A percentile compares a stretch with the other conserved stretches of the same genome.
These are phyloP conservation scores for Peronosclerospora sorghi DNA, from an alignment of 352 stramenopile species.

Conservation along the genomic window DNA sequence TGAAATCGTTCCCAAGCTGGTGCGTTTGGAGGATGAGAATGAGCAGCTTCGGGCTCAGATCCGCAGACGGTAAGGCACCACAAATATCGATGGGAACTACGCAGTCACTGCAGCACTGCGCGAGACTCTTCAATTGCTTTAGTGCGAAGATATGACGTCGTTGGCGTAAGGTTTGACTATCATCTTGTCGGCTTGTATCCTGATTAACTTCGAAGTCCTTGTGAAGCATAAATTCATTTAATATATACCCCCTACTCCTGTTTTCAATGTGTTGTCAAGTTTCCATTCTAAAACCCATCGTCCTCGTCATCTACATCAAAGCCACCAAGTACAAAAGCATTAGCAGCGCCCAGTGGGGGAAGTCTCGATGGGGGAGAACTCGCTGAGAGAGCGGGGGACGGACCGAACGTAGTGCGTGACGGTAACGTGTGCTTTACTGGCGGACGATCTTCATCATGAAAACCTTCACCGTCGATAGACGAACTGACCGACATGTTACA, in stretches of 20 bases:
- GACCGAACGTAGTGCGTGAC: slow-evolving; percentile 43
- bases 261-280: slow-evolving; percentile 3
- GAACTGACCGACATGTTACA: slow-evolving; percentile 49
- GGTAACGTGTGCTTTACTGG: slow-evolving; percentile 19
- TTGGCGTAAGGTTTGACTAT: neutral
- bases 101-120: neutral
- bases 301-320: slow-evolving; percentile 60
- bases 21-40: slow-evolving; percentile 81
- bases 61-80: slow-evolving; percentile 15
- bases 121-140: too few relatives aligned
- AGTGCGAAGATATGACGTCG: neutral
- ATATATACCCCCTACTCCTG: slow-evolving; percentile 16
- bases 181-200: neutral
- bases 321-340: slow-evolving; percentile 45
- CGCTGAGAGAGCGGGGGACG: slow-evolving; percentile 51
- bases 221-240: slow-evolving; percentile 10
- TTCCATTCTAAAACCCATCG: slow-evolving; percentile 34
- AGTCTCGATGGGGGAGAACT: slow-evolving; percentile 59
- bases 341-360: slow-evolving; percentile 35
- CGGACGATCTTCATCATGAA: slow-evolving; percentile 31
- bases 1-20: slow-evolving; percentile 68
- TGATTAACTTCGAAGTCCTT: slow-evolving; percentile 1
- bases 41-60: slow-evolving; percentile 43
- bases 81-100: neutral
- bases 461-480: slow-evolving; percentile 36